These are phyloP conservation scores for Wickerhamomyces pijperi DNA, from an alignment of 805 yeast species.

Conservation along the genomic window DNA sequence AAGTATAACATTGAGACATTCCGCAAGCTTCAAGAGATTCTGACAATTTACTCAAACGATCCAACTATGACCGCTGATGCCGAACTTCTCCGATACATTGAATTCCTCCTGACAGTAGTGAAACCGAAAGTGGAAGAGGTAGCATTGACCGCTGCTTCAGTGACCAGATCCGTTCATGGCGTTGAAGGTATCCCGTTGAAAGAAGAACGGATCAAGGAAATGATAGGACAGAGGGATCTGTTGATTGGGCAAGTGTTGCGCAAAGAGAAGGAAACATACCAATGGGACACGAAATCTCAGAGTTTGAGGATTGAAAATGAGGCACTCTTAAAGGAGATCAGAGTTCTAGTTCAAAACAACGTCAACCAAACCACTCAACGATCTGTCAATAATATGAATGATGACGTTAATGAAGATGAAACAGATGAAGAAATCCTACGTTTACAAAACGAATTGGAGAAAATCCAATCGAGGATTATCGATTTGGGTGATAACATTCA, in stretches of 20 bases:
- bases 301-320: background rate
- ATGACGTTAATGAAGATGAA: background rate
- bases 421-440: background rate
- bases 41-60: background rate
- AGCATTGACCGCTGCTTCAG: slow-evolving; percentile 10
- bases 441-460: slow-evolving; percentile 1
- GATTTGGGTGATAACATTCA: slow-evolving; percentile 14
- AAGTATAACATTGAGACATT: background rate
- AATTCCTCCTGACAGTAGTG: background rate
- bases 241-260: slow-evolving; percentile 5
- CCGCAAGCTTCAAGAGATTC: background rate
- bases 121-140: background rate
- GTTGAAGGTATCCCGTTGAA: slow-evolving; percentile 13
- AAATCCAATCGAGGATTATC: slow-evolving; percentile 3
- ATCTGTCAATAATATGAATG: too few relatives aligned
- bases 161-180: slow-evolving; percentile 16
- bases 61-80: background rate
- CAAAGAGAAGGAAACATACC: slow-evolving; percentile 1
- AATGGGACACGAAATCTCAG: background rate
- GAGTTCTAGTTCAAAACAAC: background rate
- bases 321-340: slow-evolving; percentile 1
- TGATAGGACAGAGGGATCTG: slow-evolving; percentile 8
- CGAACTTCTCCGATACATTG: background rate
- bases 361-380: too few relatives aligned
- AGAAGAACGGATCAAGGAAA: slow-evolving; percentile 8